These are phyloP conservation scores for Polymyxa betae DNA, from an alignment of 208 protist genomes.

Conservation along the genomic window DNA sequence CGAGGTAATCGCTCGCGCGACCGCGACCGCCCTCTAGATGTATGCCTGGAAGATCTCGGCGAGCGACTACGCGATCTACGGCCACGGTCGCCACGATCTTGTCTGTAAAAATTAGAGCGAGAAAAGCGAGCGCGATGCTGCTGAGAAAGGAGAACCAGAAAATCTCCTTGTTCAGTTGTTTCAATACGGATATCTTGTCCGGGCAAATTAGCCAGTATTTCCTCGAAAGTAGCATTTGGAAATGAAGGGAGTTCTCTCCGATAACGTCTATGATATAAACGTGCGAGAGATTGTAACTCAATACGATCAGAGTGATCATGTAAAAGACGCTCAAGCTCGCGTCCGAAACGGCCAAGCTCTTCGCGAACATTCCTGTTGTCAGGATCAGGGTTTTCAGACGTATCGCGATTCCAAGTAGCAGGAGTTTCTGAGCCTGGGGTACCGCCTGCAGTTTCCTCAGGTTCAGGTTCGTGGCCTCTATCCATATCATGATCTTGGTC, in stretches of 20 bases:
- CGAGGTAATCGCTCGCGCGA: not conserved
- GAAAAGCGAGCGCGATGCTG: not conserved
- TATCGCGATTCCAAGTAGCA: not conserved
- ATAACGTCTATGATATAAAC: not conserved
- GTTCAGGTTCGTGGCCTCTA: not conserved
- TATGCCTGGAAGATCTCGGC: not conserved
- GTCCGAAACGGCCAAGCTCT: not conserved
- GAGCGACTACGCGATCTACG: not conserved
- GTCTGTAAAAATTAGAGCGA: not conserved
- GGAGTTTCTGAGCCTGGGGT: not conserved
- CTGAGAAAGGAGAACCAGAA: not conserved
- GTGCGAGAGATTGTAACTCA: not conserved
- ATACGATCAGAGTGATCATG: conserved; percentile 6
- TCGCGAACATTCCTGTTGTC: not conserved
- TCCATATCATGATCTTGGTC: too few relatives aligned
- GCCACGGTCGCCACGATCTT: not conserved
- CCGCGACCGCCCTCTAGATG: not conserved
- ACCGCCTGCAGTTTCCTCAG: not conserved
- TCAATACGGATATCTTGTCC: conserved; percentile 6
- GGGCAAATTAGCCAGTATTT: not conserved
- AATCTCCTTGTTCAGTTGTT: not conserved
- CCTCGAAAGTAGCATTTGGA: not conserved
- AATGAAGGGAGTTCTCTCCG: not conserved
- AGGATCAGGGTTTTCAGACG: not conserved
- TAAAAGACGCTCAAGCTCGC: conserved; percentile 20